Percentiles rank a stretch among this genome's conserved stretches.
Evolutionary conservation across 805 yeast species (phyloP).

Genomic region (Wickerhamiella domercqiae): DNA sequence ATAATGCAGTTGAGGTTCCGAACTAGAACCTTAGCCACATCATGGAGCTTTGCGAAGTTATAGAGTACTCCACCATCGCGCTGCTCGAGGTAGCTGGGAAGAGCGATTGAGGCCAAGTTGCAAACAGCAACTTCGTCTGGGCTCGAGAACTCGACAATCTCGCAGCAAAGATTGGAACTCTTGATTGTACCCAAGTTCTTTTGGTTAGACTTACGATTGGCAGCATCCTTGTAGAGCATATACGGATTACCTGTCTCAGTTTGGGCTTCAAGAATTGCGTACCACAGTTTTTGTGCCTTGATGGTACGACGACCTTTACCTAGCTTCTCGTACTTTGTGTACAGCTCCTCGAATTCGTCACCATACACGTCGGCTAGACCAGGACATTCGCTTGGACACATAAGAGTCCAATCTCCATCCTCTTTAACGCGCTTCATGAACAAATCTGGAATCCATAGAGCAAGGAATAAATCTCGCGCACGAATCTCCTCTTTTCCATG

Average conservation of each 20-base stretch:
- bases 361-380: conserved; percentile 76
- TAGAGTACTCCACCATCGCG: conserved; percentile 37
- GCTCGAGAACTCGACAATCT: conserved; percentile 80
- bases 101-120: conserved; percentile 79
- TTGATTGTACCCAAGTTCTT: conserved; percentile 84
- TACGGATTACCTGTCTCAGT: conserved; percentile 95
- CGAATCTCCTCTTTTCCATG: conserved; percentile 90
- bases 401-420: conserved; percentile 72
- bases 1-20: conserved; percentile 70
- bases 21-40: conserved; percentile 59
- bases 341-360: conserved; percentile 60
- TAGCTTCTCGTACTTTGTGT: conserved; percentile 55
- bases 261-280: conserved; percentile 76
- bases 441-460: conserved; percentile 87
- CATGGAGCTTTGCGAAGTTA: conserved; percentile 62
- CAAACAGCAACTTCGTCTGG: conserved; percentile 93
- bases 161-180: conserved; percentile 89
- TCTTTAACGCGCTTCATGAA: conserved; percentile 82
- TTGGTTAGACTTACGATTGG: conserved; percentile 78
- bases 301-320: conserved; percentile 49
- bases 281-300: conserved; percentile 85
- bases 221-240: conserved; percentile 84
- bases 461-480: conserved; percentile 86
- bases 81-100: conserved; percentile 47
- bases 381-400: conserved; percentile 80